These are phyloP conservation scores for Talaromyces sp. DNA, from an alignment of 2,329 filamentous ascomycete species.

Conservation along the genomic window DNA sequence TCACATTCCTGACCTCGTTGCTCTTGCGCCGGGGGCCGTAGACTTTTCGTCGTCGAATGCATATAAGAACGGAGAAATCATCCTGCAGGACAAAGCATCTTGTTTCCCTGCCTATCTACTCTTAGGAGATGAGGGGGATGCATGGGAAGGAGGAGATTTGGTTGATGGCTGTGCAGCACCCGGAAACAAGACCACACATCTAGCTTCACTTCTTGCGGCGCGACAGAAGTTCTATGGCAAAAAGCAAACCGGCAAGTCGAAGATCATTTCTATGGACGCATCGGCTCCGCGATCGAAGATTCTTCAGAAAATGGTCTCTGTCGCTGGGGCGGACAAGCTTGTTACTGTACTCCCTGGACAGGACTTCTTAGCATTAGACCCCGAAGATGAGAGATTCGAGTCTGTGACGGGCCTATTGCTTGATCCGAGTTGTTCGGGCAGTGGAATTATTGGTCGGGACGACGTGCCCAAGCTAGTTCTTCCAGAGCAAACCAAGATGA, in stretches of 20 bases:
- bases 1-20: slow-evolving; percentile 79
- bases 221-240: slow-evolving; percentile 23
- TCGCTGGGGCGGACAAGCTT: slow-evolving; percentile 62
- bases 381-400: slow-evolving; percentile 56
- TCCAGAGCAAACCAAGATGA: slow-evolving; percentile 33
- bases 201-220: slow-evolving; percentile 66
- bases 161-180: slow-evolving; percentile 94
- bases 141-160: slow-evolving; percentile 63
- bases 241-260: slow-evolving; percentile 18
- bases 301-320: slow-evolving; percentile 76
- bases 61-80: slow-evolving; percentile 73
- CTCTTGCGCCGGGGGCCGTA: slow-evolving; percentile 61
- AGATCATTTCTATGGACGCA: slow-evolving; percentile 52
- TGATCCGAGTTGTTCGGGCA: slow-evolving; percentile 93
- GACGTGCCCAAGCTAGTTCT: slow-evolving; percentile 68
- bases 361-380: slow-evolving; percentile 78
- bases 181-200: slow-evolving; percentile 94
- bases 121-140: slow-evolving; percentile 54
- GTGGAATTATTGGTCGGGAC: slow-evolving; percentile 86
- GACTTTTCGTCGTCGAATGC: slow-evolving; percentile 70
- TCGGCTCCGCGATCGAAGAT: slow-evolving; percentile 61
- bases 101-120: slow-evolving; percentile 93
- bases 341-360: slow-evolving; percentile 71
- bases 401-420: slow-evolving; percentile 79
- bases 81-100: slow-evolving; percentile 93